A percentile compares a stretch with the other conserved stretches of the same genome.
Conservation (phyloP, 306 rosid genomes). For the Carpinus viminea region DNA sequence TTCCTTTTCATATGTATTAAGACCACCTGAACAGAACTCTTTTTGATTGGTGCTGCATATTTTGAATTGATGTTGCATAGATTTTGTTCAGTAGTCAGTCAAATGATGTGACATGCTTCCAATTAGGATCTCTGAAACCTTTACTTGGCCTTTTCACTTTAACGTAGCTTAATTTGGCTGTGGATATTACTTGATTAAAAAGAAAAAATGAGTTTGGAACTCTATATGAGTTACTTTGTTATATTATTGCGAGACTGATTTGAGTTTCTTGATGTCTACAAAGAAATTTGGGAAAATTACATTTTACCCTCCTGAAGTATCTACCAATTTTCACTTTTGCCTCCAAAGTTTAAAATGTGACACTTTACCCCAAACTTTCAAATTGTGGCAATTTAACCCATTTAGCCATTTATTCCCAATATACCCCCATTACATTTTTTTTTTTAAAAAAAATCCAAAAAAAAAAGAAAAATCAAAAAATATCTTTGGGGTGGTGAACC, state of each 20-base stretch:
- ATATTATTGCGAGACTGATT: neutral
- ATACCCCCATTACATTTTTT: no score
- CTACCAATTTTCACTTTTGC: no score
- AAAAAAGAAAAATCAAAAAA: no score
- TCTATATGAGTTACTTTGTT: neutral
- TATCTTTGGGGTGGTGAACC: no score
- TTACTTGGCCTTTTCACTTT: neutral
- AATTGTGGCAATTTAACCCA: no score
- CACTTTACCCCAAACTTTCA: no score
- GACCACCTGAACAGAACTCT: neutral
- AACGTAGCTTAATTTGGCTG: neutral
- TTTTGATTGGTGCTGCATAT: neutral
- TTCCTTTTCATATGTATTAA: neutral
- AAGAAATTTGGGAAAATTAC: no score
- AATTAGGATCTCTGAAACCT: neutral
- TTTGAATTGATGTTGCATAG: neutral
- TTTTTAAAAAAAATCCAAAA: no score
- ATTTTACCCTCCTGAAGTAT: no score
- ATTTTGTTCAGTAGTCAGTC: neutral
- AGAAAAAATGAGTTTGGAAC: neutral
- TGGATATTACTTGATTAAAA: neutral
- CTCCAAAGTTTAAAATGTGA: no score
- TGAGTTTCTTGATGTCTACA: neutral
- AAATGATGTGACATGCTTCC: neutral
- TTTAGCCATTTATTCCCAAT: no score